Base-by-base conservation (phyloP, 1,139 yeast genomes). In the Pichia sp. region DNA sequence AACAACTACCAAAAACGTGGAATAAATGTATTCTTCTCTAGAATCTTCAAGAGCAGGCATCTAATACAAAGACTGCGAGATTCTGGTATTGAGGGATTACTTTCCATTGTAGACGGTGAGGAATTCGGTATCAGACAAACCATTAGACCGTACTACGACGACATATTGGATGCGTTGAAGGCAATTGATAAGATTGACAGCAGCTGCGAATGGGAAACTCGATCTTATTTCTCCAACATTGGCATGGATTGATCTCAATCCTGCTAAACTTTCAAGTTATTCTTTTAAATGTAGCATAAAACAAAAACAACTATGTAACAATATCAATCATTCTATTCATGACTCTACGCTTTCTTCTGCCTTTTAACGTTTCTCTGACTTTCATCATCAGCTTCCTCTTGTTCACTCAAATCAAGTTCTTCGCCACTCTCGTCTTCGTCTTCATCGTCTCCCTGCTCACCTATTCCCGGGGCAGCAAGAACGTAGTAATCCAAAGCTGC, bases 401-500 rank as follows among this genome's bases (percentile, higher is more conserved):
- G 19, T 19, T 77, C 84, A 57, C 81, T 77, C 42, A 83, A 65
- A 61, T 80, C 84, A 61, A 80, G 72, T 57, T 77, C 83, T 61
- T 80, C 85, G 19, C 83, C 82, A 74, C 75, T 78, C 61, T 57
- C 62, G 30, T 52, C 66, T 11, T 76, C 82, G 13, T 74, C 78
- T 8, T 45, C 48, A n/a, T 73, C 79, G 29, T 75, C 78, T 30
- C 76, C 80, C 3, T 75, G 78, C 47, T 77, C 86, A 19, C 80
- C 84, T 19, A 80, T 75, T 2, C 80, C 78, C 4, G 81, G 77
- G 59, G 78, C 80, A 62, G 90, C 90, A 62, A 84, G 81, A 1
- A 87, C 81, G 63, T 85, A 87, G 65, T 85, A 85, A 62, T 83
- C 85, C 29, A 85, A 83, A 16, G 90, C 87, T 63, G 82, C 81